Evolutionary conservation across 495 filamentous ascomycete species (phyloP), one percentile per base, ranked within the genome.

Genomic region (Hypoxylon fragiforme): DNA sequence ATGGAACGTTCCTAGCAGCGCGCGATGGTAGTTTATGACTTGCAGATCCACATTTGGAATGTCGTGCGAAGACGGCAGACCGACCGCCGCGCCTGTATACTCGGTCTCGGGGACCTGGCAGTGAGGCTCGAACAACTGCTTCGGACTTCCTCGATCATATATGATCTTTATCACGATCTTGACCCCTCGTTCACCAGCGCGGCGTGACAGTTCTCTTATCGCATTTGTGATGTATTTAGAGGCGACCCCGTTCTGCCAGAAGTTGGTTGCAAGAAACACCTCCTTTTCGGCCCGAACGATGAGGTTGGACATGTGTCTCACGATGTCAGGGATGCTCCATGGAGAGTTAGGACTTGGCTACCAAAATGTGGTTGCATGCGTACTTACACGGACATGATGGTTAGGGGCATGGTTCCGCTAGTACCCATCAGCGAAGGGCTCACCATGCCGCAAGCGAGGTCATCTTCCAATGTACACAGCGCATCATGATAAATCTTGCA

Each of bases 21-120:
- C 83, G n/a, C 77, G 77, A 54, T 92, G 88, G 62, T 79, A 90
- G 62, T 89, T 91, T 44, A 89, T 78, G 9, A 90, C 86, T 62
- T 88, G 73, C 39, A 92, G 65, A 61, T 90, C 85, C 20, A 90
- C 66, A 54, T 88, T 77, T 0, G 87, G 87, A 3, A 90, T 84
- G 41, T 90, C 85, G 9, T 78, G 67, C 0, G 80, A 69, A 0
- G 74, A 43, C 0, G 88, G 88, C 4, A 92, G 67, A 19, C 74
- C 72, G 3, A 92, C 77, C 31, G 81, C 68, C 28, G 73, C 66
- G 14, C 75, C 72, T 0, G 80, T 78, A 44, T 84, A 89, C 18
- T 78, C 78, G 24, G 80, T 78, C 38, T 78, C 77, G 0, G 71
- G 47, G 6, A 90, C 84, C 2, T 71, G 62, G 24, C 85, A 77